Base-by-base conservation (phyloP, 2,329 filamentous ascomycete genomes). In the Sarocladiaceae sp. region DNA sequence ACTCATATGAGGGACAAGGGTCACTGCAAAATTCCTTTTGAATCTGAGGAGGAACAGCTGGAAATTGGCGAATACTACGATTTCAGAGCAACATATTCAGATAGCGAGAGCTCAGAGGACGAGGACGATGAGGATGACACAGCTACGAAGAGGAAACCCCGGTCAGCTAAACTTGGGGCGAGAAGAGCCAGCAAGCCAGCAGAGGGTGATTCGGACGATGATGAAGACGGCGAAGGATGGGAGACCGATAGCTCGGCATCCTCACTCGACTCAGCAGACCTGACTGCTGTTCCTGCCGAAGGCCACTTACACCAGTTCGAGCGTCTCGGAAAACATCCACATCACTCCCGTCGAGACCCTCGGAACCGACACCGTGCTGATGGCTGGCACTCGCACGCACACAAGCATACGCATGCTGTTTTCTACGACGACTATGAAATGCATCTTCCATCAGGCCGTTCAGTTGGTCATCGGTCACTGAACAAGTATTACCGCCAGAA, bases 1-100 rank as follows among this genome's bases (percentile, higher is more conserved):
- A 96, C 90, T 1, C 93, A 98, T 62, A 98, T 98, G 93, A 83
- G 88, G 34, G 93, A 98, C 62, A 91, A 89, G 60, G 85, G 88
- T 1, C 93, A 98, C 66, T 97, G 91, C 75, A 95, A 90, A 77
- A 94, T 98, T 54, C 90, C 88, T 0, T 98, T 91, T 62, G 82
- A 83, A 43, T 84, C 82, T 0, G 88, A 96, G 59, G 83, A 85
- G 27, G 89, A 97, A 58, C 88, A 96, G 68, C 76, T 97, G 23
- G 88, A 94, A 45, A 88, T 98, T 57, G 93, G 93, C 46, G 88
- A 97, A 52, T 96, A 88, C 64, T 98, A 98, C 65, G 93, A 98
- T 60, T 98, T 98, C 74, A 79, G 87, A 52, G 87, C 86, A 66
- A 95, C 93, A 1, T 98, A 98, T 63, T 93, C 89, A 0, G 93